Percentiles rank a stretch among this genome's conserved stretches.
phyloP scores from a whole-genome alignment of 2,329 filamentous ascomycete genomes.

The Anisogramma anomala region DNA sequence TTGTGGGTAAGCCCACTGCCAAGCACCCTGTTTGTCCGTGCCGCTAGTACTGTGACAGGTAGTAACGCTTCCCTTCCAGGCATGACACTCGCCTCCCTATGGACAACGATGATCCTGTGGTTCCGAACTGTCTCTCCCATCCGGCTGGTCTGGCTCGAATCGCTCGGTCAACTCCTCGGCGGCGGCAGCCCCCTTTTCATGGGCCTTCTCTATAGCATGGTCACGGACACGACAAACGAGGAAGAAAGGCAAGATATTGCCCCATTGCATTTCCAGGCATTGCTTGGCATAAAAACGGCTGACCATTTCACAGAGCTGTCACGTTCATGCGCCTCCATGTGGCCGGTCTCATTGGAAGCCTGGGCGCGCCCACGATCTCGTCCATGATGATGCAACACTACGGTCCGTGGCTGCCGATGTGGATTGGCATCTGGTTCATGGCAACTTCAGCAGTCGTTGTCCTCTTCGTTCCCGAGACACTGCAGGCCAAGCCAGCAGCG shows the following conservation, averaged over 20 bases:
- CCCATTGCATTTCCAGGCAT: not conserved
- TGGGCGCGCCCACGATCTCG: slow-evolving; percentile 19
- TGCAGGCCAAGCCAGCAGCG: slow-evolving; percentile 7
- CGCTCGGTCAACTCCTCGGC: not conserved
- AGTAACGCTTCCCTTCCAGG: not conserved
- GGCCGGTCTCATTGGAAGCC: slow-evolving; percentile 8
- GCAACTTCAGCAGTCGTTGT: not conserved
- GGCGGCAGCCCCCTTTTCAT: not conserved
- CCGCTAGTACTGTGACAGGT: too few species aligned
- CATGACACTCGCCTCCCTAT: not conserved
- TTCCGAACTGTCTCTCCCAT: not conserved
- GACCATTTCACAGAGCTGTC: not conserved
- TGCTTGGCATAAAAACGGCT: not conserved
- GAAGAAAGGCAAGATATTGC: slow-evolving; percentile 1
- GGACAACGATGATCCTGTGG: not conserved
- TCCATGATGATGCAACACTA: slow-evolving; percentile 20
- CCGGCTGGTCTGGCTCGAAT: slow-evolving; percentile 5
- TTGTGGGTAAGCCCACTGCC: not conserved
- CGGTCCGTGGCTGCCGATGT: slow-evolving; percentile 20
- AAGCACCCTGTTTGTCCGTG: too few species aligned
- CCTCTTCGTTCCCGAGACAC: slow-evolving; percentile 21
- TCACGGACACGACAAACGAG: slow-evolving; percentile 2
- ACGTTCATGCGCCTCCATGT: slow-evolving; percentile 1
- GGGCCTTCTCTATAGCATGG: slow-evolving; percentile 1
- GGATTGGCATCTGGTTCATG: slow-evolving; percentile 15